A percentile compares a stretch with the other conserved stretches of the same genome.
Evolutionary conservation across 2,329 filamentous ascomycete genomes (phyloP).

Genomic region (Fusarium armeniacum): DNA sequence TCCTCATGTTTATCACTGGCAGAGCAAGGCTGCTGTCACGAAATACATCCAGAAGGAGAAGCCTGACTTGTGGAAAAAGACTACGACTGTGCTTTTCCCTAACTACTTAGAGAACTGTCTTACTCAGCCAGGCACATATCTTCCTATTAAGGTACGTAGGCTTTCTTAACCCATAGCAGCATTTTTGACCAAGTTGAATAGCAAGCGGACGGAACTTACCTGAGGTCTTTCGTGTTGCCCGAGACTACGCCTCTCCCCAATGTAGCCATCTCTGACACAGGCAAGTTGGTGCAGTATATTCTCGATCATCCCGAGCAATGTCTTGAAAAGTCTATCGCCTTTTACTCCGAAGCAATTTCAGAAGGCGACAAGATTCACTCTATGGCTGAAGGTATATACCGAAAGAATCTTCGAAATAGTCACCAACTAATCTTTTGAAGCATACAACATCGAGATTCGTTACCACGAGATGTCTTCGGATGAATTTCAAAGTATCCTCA

Average conservation of each 20-base stretch:
- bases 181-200: accelerated
- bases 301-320: not conserved
- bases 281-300: conserved; percentile 10
- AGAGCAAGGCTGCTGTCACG: conserved; percentile 8
- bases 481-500: not conserved
- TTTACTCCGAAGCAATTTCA: not conserved
- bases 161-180: accelerated
- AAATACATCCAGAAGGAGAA: not conserved
- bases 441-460: not conserved
- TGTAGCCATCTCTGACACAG: conserved; percentile 4
- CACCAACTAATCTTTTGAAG: accelerated
- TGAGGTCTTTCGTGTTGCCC: conserved; percentile 6
- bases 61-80: conserved; percentile 17
- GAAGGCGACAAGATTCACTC: conserved; percentile 5
- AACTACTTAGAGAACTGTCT: conserved; percentile 21
- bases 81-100: not conserved
- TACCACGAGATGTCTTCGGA: conserved; percentile 4
- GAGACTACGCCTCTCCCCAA: not conserved
- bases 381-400: not conserved
- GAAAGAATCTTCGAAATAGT: accelerated
- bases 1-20: conserved; percentile 10
- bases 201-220: conserved; percentile 18
- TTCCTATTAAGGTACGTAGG: not conserved
- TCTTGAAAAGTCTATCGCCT: not conserved
- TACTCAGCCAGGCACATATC: not conserved